Base-by-base conservation (phyloP, 1,284 basidiomycete species). In the Phenoliferia sp. region DNA sequence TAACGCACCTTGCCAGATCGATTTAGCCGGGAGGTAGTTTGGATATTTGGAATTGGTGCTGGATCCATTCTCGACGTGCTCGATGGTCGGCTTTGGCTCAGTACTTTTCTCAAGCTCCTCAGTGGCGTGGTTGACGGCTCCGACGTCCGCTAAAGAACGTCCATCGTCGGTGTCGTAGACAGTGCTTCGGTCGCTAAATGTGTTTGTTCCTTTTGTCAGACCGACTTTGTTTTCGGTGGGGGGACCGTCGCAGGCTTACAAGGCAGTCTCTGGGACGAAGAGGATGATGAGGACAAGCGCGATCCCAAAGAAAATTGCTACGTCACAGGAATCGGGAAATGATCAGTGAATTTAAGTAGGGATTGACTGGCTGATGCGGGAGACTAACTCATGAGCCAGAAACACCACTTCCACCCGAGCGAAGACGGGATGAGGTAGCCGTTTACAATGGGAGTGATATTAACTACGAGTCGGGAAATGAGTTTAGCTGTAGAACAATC, bases 231-330 rank as follows among this genome's bases (percentile, higher is more conserved):
- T 10, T 9, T n/a, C 4, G 77, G 78, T 50, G 81, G n/a, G 50
- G n/a, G n/a, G n/a, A n/a, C n/a, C n/a, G n/a, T n/a, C n/a, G n/a
- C n/a, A 15, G 15, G 29, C 50, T 52, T 15, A 52, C 50, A 73
- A 65, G 52, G 67, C 64, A 26, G 66, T 58, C 78, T 82, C 82
- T 9, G 81, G 81, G 3, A 83, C 81, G 63, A 82, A 80, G 70
- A 83, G 81, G 66, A 83, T 74, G 28, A 82, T 67, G 10, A 80
- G 80, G 19, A 82, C 72, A 0, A 81, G 77, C 39, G 82, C 81
- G 56, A 80, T 78, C 22, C 82, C 81, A 65, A 83, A 81, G 79
- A 62, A 52, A 33, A 71, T 71, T 16, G 61, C 52, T 31, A 57
- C 32, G 22, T 39, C 17, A 35, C 52, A 63, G 62, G 44, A 57